phyloP scores from a whole-genome alignment of 169 alveolate genomes.

The Plasmodium vivax region DNA sequence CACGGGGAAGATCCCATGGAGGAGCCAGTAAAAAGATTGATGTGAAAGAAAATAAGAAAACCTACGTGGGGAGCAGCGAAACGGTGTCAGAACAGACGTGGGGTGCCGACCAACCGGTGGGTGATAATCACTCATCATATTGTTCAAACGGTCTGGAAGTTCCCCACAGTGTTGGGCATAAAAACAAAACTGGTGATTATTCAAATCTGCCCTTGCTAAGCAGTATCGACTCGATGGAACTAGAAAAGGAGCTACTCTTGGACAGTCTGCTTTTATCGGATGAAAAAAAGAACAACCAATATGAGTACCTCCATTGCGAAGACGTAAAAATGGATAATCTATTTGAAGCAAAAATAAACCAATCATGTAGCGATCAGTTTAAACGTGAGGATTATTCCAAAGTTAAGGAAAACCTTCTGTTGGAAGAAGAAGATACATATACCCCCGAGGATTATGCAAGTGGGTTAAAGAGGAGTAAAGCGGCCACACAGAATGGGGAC shows the following conservation, averaged over 20 bases:
- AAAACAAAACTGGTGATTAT: neutral
- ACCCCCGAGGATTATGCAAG: slow-evolving; percentile 54
- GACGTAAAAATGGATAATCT: slow-evolving; percentile 59
- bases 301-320: slow-evolving; percentile 16
- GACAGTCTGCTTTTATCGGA: slow-evolving; percentile 19
- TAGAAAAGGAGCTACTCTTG: slow-evolving; percentile 34
- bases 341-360: slow-evolving; percentile 13
- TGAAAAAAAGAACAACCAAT: neutral
- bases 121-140: neutral
- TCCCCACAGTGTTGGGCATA: neutral
- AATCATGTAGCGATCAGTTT: neutral
- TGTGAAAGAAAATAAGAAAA: neutral
- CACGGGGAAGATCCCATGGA: neutral
- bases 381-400: slow-evolving; percentile 41
- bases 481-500: neutral
- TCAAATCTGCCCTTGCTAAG: neutral
- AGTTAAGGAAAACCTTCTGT: slow-evolving; percentile 11
- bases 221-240: neutral
- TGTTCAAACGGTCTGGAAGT: neutral
- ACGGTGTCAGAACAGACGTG: neutral
- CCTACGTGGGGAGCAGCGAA: neutral
- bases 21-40: neutral
- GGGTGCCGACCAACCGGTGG: neutral
- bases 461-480: slow-evolving; percentile 25
- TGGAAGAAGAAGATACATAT: slow-evolving; percentile 70